Evolutionary conservation across 345 rosid species (phyloP).

Genomic region (Ceriops tagal): DNA sequence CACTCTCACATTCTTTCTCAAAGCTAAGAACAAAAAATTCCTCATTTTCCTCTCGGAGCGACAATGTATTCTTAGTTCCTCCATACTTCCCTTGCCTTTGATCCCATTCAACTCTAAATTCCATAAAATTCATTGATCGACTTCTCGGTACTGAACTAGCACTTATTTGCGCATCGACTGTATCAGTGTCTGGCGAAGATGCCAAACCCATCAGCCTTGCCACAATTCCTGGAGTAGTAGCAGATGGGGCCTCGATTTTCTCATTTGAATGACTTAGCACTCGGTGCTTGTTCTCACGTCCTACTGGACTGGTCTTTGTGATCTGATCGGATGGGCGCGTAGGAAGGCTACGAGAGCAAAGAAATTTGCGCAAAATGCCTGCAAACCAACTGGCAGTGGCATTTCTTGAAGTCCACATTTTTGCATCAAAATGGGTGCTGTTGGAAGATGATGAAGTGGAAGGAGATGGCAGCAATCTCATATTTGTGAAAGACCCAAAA

Average conservation of each 20-base stretch:
- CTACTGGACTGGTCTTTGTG: conserved; percentile 28
- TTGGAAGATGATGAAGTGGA: conserved; percentile 28
- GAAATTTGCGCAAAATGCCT: conserved; percentile 49
- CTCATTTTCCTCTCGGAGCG: conserved; percentile 49
- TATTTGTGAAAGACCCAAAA: conserved; percentile 9
- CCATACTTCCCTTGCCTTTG: conserved; percentile 25
- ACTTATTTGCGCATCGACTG: neutral
- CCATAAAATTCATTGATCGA: conserved; percentile 45
- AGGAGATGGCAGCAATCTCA: conserved; percentile 46
- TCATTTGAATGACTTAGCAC: neutral
- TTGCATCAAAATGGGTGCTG: conserved; percentile 20
- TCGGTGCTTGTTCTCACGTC: conserved; percentile 13
- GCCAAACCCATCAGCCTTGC: conserved; percentile 86
- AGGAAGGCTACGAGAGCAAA: conserved; percentile 52
- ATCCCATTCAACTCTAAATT: conserved; percentile 19
- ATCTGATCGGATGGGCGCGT: conserved; percentile 54
- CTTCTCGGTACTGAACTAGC: conserved; percentile 40
- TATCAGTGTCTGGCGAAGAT: conserved; percentile 22
- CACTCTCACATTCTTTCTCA: conserved; percentile 25
- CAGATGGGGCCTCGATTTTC: conserved; percentile 9
- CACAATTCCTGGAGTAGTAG: conserved; percentile 46
- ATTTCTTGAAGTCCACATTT: conserved; percentile 33
- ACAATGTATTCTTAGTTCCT: conserved; percentile 35
- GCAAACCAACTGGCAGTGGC: conserved; percentile 45
- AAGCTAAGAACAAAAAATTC: conserved; percentile 63